phyloP scores from a whole-genome alignment of 177 flowering plant genomes.

The Vitis hybrid region DNA sequence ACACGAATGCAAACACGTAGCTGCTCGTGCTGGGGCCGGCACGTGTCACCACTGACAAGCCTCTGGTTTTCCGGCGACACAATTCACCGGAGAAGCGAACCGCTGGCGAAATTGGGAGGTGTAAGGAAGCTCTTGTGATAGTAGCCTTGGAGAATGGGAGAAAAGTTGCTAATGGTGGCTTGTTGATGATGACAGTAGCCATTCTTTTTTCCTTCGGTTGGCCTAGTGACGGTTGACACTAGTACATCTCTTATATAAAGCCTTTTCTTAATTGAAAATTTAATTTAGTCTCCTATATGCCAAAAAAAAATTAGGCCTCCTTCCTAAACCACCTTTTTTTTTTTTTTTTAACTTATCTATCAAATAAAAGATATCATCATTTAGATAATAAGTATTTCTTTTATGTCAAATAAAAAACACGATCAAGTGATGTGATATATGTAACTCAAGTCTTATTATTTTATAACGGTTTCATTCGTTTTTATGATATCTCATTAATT shows the following conservation, averaged over 20 bases:
- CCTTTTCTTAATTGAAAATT: too few relatives aligned
- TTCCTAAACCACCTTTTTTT: too few relatives aligned
- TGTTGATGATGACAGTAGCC: conserved; percentile 20
- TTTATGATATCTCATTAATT: too few relatives aligned
- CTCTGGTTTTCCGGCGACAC: conserved; percentile 16
- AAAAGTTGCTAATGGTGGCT: conserved; percentile 2
- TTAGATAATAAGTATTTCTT: too few relatives aligned
- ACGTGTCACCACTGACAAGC: conserved; percentile 43
- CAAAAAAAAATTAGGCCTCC: too few relatives aligned
- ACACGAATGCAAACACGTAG: conserved; percentile 59
- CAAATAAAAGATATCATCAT: too few relatives aligned
- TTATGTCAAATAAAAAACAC: too few relatives aligned
- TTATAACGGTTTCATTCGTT: too few relatives aligned
- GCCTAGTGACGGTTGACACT: background rate
- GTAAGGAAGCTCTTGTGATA: conserved; percentile 7
- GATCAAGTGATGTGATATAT: too few relatives aligned
- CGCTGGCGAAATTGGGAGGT: background rate
- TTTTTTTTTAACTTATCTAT: too few relatives aligned
- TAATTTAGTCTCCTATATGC: too few relatives aligned
- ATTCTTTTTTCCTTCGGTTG: background rate
- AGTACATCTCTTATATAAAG: background rate
- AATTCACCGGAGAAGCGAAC: conserved; percentile 11
- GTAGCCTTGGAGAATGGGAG: background rate
- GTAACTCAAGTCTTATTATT: too few relatives aligned
- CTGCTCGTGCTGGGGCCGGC: conserved; percentile 60